These are phyloP conservation scores for Fusarium sp. DNA, from an alignment of 2,329 filamentous ascomycete species.

Conservation along the genomic window DNA sequence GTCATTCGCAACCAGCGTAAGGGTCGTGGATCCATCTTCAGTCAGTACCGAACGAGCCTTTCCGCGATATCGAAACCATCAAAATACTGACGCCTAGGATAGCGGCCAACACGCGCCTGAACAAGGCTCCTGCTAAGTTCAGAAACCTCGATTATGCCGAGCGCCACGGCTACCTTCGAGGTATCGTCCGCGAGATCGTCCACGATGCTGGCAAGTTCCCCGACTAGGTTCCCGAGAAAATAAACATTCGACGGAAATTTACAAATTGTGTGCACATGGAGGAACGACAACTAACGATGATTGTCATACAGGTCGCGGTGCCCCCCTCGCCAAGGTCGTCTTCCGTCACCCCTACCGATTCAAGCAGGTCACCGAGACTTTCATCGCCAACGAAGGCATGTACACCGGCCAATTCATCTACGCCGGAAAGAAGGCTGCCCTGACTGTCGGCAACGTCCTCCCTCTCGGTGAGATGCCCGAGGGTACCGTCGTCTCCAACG, in stretches of 20 bases:
- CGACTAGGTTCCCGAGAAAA: conserved; percentile 33
- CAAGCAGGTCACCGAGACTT: conserved; percentile 98
- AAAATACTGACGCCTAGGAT: conserved; percentile 49
- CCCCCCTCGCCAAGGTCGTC: conserved; percentile 93
- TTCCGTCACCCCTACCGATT: conserved; percentile 99
- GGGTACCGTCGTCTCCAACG: conserved; percentile 99
- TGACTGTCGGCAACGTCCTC: conserved; percentile 98
- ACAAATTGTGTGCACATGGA: conserved; percentile 22
- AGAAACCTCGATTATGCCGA: conserved; percentile 95
- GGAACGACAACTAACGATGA: conserved; percentile 43
- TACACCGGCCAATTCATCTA: conserved; percentile 99
- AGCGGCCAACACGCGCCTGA: conserved; percentile 88
- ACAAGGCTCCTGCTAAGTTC: conserved; percentile 89
- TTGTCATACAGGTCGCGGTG: conserved; percentile 73
- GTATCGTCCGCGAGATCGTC: conserved; percentile 98
- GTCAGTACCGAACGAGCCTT: conserved; percentile 53
- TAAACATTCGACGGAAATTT: conserved; percentile 23
- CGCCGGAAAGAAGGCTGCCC: conserved; percentile 97
- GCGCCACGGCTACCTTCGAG: conserved; percentile 96
- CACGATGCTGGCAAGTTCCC: conserved; percentile 83
- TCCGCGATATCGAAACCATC: conserved; percentile 40
- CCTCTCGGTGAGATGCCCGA: conserved; percentile 94
- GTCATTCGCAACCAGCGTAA: conserved; percentile 75
- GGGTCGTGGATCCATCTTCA: conserved; percentile 70
- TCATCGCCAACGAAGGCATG: conserved; percentile 99